Evolutionary conservation across 1,284 basidiomycete species (phyloP).

Genomic region (Rugosomyces carneus): DNA sequence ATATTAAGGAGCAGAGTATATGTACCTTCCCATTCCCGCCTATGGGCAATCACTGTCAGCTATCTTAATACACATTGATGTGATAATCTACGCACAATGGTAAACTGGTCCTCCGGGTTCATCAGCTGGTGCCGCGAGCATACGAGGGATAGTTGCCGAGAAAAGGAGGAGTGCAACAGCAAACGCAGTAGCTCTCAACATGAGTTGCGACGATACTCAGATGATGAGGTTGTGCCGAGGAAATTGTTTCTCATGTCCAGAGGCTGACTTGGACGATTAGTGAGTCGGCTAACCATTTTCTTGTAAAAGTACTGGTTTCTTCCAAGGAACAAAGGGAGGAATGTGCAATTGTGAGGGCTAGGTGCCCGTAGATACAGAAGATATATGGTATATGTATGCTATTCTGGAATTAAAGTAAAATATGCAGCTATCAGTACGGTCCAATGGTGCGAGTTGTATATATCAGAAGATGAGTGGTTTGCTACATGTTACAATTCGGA

Average conservation of each 20-base stretch:
- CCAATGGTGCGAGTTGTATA: neutral
- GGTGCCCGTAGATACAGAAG: neutral
- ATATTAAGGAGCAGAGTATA: neutral
- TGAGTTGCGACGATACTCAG: neutral
- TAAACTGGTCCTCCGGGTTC: neutral
- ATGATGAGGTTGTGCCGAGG: no score
- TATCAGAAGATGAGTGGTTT: neutral
- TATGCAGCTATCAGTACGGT: slow-evolving; percentile 2
- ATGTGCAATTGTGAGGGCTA: no score
- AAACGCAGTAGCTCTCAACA: slow-evolving; percentile 7
- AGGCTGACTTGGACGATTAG: no score
- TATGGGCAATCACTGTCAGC: neutral
- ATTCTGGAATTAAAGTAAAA: neutral
- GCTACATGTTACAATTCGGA: slow-evolving; percentile 9
- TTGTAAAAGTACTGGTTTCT: no score
- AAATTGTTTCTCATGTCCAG: no score
- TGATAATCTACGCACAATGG: neutral
- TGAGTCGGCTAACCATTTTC: no score
- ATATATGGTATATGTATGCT: neutral
- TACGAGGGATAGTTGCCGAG: neutral
- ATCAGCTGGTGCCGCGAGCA: slow-evolving; percentile 2
- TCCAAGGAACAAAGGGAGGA: no score
- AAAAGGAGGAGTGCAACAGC: slow-evolving; percentile 1
- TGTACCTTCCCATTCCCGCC: slow-evolving; percentile 3
- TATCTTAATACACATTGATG: no score